These are phyloP conservation scores for Spinacia oleracea DNA, from an alignment of 179 eudicot species.

Conservation along the genomic window DNA sequence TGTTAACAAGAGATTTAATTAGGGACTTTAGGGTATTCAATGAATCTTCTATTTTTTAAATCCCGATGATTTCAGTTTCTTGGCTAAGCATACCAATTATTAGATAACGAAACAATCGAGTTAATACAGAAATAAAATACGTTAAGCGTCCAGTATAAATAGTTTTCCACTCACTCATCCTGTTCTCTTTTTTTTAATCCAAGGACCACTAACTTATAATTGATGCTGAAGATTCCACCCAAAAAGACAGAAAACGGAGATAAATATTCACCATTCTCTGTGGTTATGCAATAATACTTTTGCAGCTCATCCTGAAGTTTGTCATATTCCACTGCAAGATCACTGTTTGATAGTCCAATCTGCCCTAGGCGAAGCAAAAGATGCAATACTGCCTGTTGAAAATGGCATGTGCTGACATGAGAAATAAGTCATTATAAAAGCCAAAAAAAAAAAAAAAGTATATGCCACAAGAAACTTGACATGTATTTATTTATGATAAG, in stretches of 20 bases:
- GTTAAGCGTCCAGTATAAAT: neutral
- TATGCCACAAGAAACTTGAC: neutral
- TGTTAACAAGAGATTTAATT: neutral
- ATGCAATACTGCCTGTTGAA: slow-evolving; percentile 60
- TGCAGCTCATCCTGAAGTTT: slow-evolving; percentile 53
- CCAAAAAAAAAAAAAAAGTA: slow-evolving; percentile 1
- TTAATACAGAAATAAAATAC: neutral
- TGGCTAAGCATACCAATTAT: neutral
- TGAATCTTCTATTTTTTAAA: neutral
- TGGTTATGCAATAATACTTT: slow-evolving; percentile 51
- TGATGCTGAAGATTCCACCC: neutral
- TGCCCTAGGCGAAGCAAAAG: slow-evolving; percentile 79
- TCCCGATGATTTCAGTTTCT: neutral
- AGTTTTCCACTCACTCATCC: neutral
- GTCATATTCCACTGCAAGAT: slow-evolving; percentile 61
- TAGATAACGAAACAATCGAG: neutral
- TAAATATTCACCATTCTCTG: slow-evolving; percentile 44
- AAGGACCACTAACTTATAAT: neutral
- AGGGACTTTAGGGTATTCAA: neutral
- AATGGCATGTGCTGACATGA: neutral
- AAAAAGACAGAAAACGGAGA: neutral
- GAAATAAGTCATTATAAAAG: slow-evolving; percentile 14
- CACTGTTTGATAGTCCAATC: slow-evolving; percentile 45
- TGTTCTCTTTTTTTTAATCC: neutral
- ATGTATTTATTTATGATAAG: slow-evolving; percentile 2